These are phyloP conservation scores for Skeletonema grethae DNA, from an alignment of 108 stramenopile genomes.

Conservation along the genomic window DNA sequence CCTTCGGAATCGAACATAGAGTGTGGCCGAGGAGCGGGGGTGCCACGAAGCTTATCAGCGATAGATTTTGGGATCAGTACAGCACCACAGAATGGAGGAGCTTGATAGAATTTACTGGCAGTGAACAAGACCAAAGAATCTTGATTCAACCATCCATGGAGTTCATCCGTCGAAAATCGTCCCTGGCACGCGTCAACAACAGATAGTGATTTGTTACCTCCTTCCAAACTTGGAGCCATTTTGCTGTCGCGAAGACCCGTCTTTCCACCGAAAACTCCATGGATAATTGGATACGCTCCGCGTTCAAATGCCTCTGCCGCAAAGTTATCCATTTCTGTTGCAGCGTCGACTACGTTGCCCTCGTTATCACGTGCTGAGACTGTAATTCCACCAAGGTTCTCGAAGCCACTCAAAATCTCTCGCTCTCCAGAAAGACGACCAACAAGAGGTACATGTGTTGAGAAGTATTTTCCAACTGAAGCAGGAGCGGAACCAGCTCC, in stretches of 20 bases:
- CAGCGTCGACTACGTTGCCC: slow-evolving; percentile 58
- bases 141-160: slow-evolving; percentile 65
- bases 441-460: slow-evolving; percentile 63
- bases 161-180: slow-evolving; percentile 62
- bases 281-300: slow-evolving; percentile 61
- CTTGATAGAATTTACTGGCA: slow-evolving; percentile 77
- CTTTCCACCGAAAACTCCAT: slow-evolving; percentile 81
- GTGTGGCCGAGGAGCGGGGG: slow-evolving; percentile 44
- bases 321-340: slow-evolving; percentile 48
- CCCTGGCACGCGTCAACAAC: slow-evolving; percentile 81
- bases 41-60: slow-evolving; percentile 49
- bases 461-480: slow-evolving; percentile 62
- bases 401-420: slow-evolving; percentile 53
- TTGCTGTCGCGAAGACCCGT: slow-evolving; percentile 62
- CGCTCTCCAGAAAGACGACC: slow-evolving; percentile 53
- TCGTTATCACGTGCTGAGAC: slow-evolving; percentile 54
- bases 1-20: slow-evolving; percentile 56
- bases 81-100: slow-evolving; percentile 72
- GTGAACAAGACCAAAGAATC: slow-evolving; percentile 73
- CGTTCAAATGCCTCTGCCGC: slow-evolving; percentile 14
- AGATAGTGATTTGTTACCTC: slow-evolving; percentile 53
- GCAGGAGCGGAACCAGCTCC: slow-evolving; percentile 66
- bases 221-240: slow-evolving; percentile 63
- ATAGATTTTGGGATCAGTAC: slow-evolving; percentile 58
- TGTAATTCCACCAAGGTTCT: slow-evolving; percentile 46